Percentiles rank a stretch among this genome's conserved stretches.
phyloP scores from a whole-genome alignment of 2,329 filamentous ascomycete genomes.

The Colletotrichum costaricense region DNA sequence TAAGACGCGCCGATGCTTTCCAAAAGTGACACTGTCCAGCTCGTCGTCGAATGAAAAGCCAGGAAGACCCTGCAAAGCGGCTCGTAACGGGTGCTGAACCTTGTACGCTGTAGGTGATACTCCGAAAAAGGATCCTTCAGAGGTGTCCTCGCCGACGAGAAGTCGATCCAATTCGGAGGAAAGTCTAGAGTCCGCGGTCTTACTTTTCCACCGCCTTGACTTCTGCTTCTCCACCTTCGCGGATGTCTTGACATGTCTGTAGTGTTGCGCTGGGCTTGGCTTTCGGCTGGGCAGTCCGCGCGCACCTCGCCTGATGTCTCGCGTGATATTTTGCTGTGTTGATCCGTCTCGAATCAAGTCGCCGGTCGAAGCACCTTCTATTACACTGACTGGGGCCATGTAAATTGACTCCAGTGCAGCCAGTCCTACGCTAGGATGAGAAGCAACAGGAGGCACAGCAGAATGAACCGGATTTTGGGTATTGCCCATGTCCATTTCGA shows the following conservation, averaged over 20 bases:
- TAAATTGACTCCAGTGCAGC: neutral
- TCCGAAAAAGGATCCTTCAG: neutral
- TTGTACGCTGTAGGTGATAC: neutral
- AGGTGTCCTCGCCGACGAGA: conserved; percentile 5
- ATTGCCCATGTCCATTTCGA: neutral
- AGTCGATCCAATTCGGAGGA: conserved; percentile 16
- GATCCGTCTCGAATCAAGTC: neutral
- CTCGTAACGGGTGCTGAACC: conserved; percentile 13
- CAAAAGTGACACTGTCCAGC: conserved; percentile 17
- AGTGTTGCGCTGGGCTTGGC: neutral
- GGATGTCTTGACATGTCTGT: neutral
- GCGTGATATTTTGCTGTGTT: neutral
- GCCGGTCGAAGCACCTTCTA: neutral
- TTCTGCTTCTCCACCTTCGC: conserved; percentile 9
- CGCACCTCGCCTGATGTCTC: neutral
- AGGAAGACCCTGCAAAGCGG: conserved; percentile 9
- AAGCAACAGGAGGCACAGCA: neutral
- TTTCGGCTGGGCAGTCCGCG: neutral
- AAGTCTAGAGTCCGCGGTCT: conserved; percentile 6
- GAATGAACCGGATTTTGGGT: neutral
- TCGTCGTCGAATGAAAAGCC: conserved; percentile 22
- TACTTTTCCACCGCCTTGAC: conserved; percentile 9
- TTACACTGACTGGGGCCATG: neutral
- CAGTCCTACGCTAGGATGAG: neutral
- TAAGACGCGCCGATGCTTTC: conserved; percentile 5